Evolutionary conservation across 2,329 filamentous ascomycete species (phyloP).

Genomic region (Chrysoporthe cubensis): DNA sequence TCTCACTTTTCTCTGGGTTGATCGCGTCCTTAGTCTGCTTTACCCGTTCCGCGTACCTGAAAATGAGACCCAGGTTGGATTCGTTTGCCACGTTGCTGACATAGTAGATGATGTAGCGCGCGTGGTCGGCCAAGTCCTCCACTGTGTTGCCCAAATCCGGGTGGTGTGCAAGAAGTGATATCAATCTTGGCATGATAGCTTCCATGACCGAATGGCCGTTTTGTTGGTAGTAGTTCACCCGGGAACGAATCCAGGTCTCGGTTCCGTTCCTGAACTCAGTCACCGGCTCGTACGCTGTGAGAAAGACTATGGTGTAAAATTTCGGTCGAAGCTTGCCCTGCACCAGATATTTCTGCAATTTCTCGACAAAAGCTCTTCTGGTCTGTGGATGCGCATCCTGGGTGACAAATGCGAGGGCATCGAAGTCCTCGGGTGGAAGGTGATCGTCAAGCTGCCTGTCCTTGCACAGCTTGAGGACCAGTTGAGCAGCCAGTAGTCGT

Average conservation of each 20-base stretch:
- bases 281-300: constrained; percentile 88
- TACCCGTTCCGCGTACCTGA: constrained; percentile 87
- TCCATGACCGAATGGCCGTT: constrained; percentile 73
- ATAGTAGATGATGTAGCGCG: constrained; percentile 89
- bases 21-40: constrained; percentile 89
- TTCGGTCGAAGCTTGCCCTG: constrained; percentile 70
- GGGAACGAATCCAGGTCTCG: constrained; percentile 86
- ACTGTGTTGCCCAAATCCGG: constrained; percentile 77
- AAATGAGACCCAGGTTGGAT: constrained; percentile 85
- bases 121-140: constrained; percentile 77
- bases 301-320: constrained; percentile 88
- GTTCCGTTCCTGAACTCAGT: constrained; percentile 73
- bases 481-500: constrained; percentile 78
- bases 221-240: constrained; percentile 67
- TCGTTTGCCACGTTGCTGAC: constrained; percentile 81
- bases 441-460: constrained; percentile 76
- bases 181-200: constrained; percentile 76
- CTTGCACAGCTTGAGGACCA: constrained; percentile 82
- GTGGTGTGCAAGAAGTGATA: constrained; percentile 90
- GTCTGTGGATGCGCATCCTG: constrained; percentile 79
- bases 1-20: constrained; percentile 66
- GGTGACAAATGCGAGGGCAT: constrained; percentile 76
- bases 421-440: constrained; percentile 75
- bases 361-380: constrained; percentile 77
- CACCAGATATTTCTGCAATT: constrained; percentile 88